Evolutionary conservation across 1,139 yeast species (phyloP).

Genomic region (Pichia sp.): DNA sequence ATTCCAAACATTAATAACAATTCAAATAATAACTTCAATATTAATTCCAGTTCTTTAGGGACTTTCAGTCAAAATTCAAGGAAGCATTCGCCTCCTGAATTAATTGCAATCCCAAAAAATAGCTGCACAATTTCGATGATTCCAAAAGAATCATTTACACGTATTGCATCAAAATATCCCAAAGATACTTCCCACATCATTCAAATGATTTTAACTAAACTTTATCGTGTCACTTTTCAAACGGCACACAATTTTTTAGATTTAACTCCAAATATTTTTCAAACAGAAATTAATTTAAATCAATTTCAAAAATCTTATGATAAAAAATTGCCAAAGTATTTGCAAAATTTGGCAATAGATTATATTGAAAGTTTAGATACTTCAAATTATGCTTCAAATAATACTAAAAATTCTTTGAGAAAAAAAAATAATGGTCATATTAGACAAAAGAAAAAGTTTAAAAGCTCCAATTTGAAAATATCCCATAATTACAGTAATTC

Average conservation of each 20-base stretch:
- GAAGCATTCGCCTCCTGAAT: conserved; percentile 32
- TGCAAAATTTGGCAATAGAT: conserved; percentile 29
- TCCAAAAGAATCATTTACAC: conserved; percentile 75
- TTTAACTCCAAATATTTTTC: conserved; percentile 72
- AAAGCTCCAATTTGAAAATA: not conserved
- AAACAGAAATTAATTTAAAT: conserved; percentile 69
- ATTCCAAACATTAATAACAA: not conserved
- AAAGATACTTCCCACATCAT: conserved; percentile 90
- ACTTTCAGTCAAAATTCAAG: too few species aligned
- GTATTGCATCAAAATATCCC: conserved; percentile 72
- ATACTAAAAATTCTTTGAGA: not conserved
- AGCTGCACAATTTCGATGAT: conserved; percentile 88
- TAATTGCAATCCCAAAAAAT: conserved; percentile 55
- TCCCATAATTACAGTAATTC: not conserved
- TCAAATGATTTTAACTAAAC: conserved; percentile 81
- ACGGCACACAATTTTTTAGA: conserved; percentile 86
- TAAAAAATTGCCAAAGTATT: conserved; percentile 55
- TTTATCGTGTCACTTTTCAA: conserved; percentile 86
- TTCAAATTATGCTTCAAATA: not conserved
- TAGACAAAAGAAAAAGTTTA: conserved; percentile 4
- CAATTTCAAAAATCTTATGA: conserved; percentile 36
- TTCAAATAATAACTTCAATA: too few species aligned
- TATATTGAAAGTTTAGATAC: conserved; percentile 5
- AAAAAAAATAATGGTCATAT: not conserved
- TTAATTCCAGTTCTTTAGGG: not conserved